Percentiles rank a stretch among this genome's conserved stretches.
Conservation (phyloP, 371 early-diverging fungal genomes). For the Mucor racemosus region DNA sequence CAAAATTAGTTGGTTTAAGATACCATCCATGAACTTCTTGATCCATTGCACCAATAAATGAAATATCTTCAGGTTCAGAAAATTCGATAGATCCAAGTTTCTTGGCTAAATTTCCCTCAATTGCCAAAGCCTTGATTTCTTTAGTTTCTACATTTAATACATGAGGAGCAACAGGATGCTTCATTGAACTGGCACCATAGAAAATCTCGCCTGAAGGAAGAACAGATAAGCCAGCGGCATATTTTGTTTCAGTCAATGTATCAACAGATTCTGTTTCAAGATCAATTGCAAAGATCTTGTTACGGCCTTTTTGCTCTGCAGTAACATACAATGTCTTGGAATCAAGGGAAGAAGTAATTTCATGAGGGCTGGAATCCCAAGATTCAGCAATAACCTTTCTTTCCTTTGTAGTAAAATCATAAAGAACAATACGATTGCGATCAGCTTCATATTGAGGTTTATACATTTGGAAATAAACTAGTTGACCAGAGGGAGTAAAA, state of each 20-base stretch:
- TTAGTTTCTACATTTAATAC: conserved; percentile 35
- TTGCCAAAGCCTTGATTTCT: conserved; percentile 13
- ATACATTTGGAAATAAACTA: conserved; percentile 81
- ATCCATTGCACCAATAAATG: conserved; percentile 69
- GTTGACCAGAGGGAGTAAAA: conserved; percentile 67
- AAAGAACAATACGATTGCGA: conserved; percentile 70
- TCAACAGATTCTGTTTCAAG: conserved; percentile 48
- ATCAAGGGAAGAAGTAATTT: conserved; percentile 61
- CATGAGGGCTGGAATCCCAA: conserved; percentile 73
- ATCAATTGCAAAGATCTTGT: conserved; percentile 60
- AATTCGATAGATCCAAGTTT: conserved; percentile 38
- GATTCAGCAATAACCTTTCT: conserved; percentile 46
- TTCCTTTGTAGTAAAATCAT: conserved; percentile 49
- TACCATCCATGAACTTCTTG: conserved; percentile 77
- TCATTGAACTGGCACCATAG: conserved; percentile 52
- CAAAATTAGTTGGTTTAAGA: conserved; percentile 70
- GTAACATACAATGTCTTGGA: conserved; percentile 55
- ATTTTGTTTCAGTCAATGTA: conserved; percentile 57
- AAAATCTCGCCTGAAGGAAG: conserved; percentile 46
- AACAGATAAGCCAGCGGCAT: conserved; percentile 47
- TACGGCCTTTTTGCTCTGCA: conserved; percentile 66
- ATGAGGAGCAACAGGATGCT: conserved; percentile 52
- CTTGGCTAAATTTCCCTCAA: conserved; percentile 35
- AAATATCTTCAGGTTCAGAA: conserved; percentile 62
- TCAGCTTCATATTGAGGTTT: conserved; percentile 79